Percentiles rank a stretch among this genome's conserved stretches.
phyloP scores from a whole-genome alignment of 2,329 filamentous ascomycete genomes.

The Clonostachys byssicola region DNA sequence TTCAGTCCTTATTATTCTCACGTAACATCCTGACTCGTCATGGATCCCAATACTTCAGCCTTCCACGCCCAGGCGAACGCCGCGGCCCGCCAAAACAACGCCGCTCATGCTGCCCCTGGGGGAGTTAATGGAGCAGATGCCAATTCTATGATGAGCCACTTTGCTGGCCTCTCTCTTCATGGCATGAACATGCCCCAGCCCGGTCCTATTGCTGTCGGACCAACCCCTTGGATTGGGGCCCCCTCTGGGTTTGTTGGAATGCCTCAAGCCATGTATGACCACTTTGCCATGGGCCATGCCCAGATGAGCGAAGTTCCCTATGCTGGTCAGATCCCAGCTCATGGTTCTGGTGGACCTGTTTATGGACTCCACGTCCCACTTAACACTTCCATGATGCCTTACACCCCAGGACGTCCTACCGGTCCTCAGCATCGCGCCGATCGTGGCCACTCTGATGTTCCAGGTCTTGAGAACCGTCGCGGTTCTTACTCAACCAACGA shows the following conservation, averaged over 20 bases:
- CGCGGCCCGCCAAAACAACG: too few relatives aligned
- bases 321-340: constrained; percentile 1
- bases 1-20: constrained; percentile 27
- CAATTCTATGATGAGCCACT: constrained; percentile 23
- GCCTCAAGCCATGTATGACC: constrained; percentile 19
- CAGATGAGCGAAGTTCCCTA: neutral
- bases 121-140: constrained; percentile 19
- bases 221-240: neutral
- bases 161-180: constrained; percentile 29
- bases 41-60: constrained; percentile 26
- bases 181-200: constrained; percentile 19
- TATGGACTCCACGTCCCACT: neutral
- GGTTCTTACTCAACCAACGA: constrained; percentile 66
- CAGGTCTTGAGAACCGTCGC: constrained; percentile 60
- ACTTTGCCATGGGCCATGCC: neutral
- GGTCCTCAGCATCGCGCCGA: constrained; percentile 40
- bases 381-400: constrained; percentile 34
- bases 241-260: constrained; percentile 10
- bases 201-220: too few relatives aligned
- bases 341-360: neutral
- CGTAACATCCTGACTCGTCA: constrained; percentile 16
- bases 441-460: constrained; percentile 47
- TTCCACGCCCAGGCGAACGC: constrained; percentile 8
- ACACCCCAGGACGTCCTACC: constrained; percentile 45
- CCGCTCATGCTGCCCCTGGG: constrained; percentile 4